Evolutionary conservation across 352 stramenopile species (phyloP).

Genomic region (Phytophthora melonis): DNA sequence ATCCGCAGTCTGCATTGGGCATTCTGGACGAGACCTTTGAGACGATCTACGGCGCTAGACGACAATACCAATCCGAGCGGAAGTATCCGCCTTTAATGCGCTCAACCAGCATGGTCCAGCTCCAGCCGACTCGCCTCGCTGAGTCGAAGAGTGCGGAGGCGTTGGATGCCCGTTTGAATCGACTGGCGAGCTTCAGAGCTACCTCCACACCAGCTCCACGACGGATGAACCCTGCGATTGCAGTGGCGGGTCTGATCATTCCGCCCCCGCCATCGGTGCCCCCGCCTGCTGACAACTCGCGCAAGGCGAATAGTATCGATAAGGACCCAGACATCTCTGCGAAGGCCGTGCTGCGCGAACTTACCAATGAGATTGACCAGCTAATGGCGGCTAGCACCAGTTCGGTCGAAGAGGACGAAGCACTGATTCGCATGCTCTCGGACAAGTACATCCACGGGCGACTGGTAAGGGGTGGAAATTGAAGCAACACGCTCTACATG

Average conservation of each 20-base stretch:
- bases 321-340: slow-evolving; percentile 50
- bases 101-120: slow-evolving; percentile 29
- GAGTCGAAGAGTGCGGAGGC: slow-evolving; percentile 29
- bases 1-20: slow-evolving; percentile 42
- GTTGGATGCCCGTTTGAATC: slow-evolving; percentile 28
- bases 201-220: slow-evolving; percentile 6
- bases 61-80: slow-evolving; percentile 15
- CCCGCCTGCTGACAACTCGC: slow-evolving; percentile 15
- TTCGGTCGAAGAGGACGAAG: slow-evolving; percentile 22
- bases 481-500: not conserved
- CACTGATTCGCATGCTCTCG: slow-evolving; percentile 42
- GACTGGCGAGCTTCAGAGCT: slow-evolving; percentile 26
- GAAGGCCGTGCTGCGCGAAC: slow-evolving; percentile 46
- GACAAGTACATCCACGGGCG: slow-evolving; percentile 52
- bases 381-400: slow-evolving; percentile 25
- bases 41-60: slow-evolving; percentile 48
- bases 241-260: slow-evolving; percentile 35
- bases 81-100: slow-evolving; percentile 15
- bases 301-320: slow-evolving; percentile 13
- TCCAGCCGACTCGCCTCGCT: slow-evolving; percentile 23
- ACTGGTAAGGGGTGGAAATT: slow-evolving; percentile 36
- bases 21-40: slow-evolving; percentile 65
- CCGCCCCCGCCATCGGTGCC: slow-evolving; percentile 26
- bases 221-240: slow-evolving; percentile 24
- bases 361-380: slow-evolving; percentile 57